Percentiles rank a stretch among this genome's conserved stretches.
These are phyloP conservation scores for Suillus hirtellus DNA, from an alignment of 768 basidiomycete species.

Conservation along the genomic window DNA sequence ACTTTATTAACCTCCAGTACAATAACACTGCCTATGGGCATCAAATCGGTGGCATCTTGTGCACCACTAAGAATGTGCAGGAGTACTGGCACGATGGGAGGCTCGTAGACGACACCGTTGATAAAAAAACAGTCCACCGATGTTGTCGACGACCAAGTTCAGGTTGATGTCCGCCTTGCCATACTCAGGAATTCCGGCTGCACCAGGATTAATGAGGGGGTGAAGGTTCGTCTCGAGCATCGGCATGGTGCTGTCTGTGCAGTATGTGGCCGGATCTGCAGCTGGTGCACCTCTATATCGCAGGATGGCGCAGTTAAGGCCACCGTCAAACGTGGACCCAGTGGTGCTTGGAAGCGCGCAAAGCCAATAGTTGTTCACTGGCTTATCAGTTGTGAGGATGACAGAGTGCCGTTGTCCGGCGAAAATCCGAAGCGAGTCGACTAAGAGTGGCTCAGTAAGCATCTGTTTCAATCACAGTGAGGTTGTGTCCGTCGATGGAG, in stretches of 20 bases:
- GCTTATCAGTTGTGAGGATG: slow-evolving; percentile 44
- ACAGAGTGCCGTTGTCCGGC: slow-evolving; percentile 45
- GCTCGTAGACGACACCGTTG: neutral
- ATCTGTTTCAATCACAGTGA: slow-evolving; percentile 39
- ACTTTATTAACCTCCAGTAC: slow-evolving; percentile 28
- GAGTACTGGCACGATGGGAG: neutral
- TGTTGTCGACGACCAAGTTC: neutral
- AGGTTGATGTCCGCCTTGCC: neutral
- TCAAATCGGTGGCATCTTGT: slow-evolving; percentile 40
- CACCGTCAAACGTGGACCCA: slow-evolving; percentile 21
- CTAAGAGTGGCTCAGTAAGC: slow-evolving; percentile 28
- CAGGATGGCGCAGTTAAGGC: neutral
- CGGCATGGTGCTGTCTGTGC: neutral
- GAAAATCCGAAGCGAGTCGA: slow-evolving; percentile 34
- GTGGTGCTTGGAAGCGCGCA: slow-evolving; percentile 36
- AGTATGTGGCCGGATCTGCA: neutral
- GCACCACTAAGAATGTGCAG: neutral
- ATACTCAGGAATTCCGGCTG: neutral
- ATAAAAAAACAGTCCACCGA: neutral
- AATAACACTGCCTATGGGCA: slow-evolving; percentile 31
- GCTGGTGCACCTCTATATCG: neutral
- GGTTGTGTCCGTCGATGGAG: slow-evolving; percentile 20
- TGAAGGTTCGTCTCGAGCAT: neutral
- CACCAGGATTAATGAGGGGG: neutral
- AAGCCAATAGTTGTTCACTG: slow-evolving; percentile 56